Base-by-base conservation (phyloP, 371 early-diverging fungal species). In the Rhizopus delemar region DNA sequence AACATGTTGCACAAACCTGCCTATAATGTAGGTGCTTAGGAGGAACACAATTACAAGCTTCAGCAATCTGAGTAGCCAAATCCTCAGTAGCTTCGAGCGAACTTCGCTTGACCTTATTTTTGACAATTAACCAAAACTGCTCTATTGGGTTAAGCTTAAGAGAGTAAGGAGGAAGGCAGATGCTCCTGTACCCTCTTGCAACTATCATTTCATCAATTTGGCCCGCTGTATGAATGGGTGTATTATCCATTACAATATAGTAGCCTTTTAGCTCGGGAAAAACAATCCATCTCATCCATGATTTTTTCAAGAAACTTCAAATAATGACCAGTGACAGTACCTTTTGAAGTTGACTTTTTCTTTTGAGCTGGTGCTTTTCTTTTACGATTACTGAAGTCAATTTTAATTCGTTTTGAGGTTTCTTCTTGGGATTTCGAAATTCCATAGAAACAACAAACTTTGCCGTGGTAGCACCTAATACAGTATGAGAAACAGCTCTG, bases 91-190 rank as follows among this genome's bases (percentile, higher is more conserved):
- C 57, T 49, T 53, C 38, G 29, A 46, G 53, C 15, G 53, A 38
- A 53, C 53, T 41, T 53, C 16, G 22, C 36, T 50, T 57, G 41
- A 36, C 15, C 51, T 51, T 57, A 51, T 41, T 51, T 51, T 57
- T 57, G 16, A 52, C 39, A 15, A 51, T 45, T 32, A 35, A 51
- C 46, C 36, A 48, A 52, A 45, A 45, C 29, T 31, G 13, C 49
- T 68, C 68, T 39, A 68, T 46, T 56, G 57, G 57, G 29, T 57
- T 57, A 31, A 57, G 57, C 31, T 57, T 51, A 8, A 51, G 51
- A 13, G 56, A 46, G 46, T 46, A 49, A 58, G 58, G 51, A 51
- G 51, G 58, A 49, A 58, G 51, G 36, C 51, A 51, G n/a, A 58
- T 58, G 41, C 58, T 46, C 33, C 36, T 51, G 36, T 50, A 58